A percentile compares a stretch with the other conserved stretches of the same genome.
Conservation (phyloP, 2,329 filamentous ascomycete genomes). For the Chrysoporthe cubensis region DNA sequence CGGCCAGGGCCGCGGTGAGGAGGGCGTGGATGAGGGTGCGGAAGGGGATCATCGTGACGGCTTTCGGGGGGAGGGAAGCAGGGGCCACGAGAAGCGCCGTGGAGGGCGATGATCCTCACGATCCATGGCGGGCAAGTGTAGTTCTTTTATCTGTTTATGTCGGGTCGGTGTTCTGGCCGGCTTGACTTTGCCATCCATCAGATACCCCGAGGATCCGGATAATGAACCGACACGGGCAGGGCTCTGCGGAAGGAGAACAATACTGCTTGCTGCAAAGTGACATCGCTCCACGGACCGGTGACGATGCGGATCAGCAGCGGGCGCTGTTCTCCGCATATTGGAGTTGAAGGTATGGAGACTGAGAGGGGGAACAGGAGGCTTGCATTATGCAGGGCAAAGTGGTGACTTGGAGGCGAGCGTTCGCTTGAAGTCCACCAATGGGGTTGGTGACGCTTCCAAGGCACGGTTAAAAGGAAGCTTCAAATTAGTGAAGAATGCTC, state of each 20-base stretch:
- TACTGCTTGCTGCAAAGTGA: conserved; percentile 5
- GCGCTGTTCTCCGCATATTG: conserved; percentile 12
- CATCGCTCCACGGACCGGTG: conserved; percentile 8
- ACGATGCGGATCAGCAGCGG: conserved; percentile 6
- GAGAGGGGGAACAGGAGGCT: conserved; percentile 6
- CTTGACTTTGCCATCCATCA: background rate
- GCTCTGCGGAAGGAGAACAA: background rate
- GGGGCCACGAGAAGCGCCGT: background rate
- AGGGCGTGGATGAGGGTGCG: conserved; percentile 1
- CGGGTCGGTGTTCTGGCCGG: conserved; percentile 8
- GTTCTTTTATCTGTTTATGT: conserved; percentile 7
- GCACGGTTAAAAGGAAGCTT: conserved; percentile 3
- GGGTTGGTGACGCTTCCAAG: conserved; percentile 2
- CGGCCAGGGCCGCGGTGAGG: conserved; percentile 3
- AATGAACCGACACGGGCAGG: background rate
- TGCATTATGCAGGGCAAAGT: conserved; percentile 9
- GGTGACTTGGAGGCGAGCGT: background rate
- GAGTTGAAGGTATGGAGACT: conserved; percentile 10
- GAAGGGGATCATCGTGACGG: conserved; percentile 15
- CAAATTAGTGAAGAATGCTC: conserved; percentile 2
- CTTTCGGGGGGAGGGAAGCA: background rate
- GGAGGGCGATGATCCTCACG: background rate
- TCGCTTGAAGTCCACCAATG: conserved; percentile 25
- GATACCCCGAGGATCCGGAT: conserved; percentile 22
- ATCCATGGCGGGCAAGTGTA: background rate